phyloP scores from a whole-genome alignment of 2,329 filamentous ascomycete species.

The Venturia pyrina region DNA sequence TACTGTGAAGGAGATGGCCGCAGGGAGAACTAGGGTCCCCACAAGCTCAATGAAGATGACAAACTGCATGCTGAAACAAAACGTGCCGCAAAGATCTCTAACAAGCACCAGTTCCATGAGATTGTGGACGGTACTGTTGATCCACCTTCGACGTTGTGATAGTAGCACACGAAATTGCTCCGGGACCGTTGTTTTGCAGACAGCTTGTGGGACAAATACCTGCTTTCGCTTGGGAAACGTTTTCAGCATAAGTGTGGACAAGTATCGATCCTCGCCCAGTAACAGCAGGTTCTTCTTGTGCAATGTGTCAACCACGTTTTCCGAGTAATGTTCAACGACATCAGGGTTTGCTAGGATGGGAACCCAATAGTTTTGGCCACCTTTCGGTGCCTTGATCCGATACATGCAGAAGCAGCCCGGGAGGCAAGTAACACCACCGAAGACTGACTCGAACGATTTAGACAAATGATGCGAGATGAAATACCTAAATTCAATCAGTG shows the following conservation, averaged over 20 bases:
- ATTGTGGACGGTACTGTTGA: constrained; percentile 98
- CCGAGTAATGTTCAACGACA: constrained; percentile 97
- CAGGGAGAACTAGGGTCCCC: constrained; percentile 87
- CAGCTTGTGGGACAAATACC: constrained; percentile 94
- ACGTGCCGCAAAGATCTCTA: constrained; percentile 91
- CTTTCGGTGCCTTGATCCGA: constrained; percentile 97
- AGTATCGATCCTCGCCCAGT: constrained; percentile 86
- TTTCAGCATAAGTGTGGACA: constrained; percentile 94
- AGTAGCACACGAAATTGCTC: constrained; percentile 86
- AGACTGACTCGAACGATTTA: constrained; percentile 96
- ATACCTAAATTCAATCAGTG: constrained; percentile 41
- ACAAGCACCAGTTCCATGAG: constrained; percentile 95
- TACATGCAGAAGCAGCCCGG: constrained; percentile 99
- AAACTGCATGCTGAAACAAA: constrained; percentile 99
- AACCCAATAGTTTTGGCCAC: constrained; percentile 98
- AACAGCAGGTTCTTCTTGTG: constrained; percentile 95
- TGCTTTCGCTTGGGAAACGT: constrained; percentile 99
- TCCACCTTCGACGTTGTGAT: constrained; percentile 94
- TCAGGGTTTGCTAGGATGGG: constrained; percentile 97
- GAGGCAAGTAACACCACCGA: constrained; percentile 96
- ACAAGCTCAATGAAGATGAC: constrained; percentile 92
- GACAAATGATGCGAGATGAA: constrained; percentile 97
- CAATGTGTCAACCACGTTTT: constrained; percentile 95
- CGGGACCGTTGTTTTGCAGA: constrained; percentile 96
- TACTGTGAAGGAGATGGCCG: constrained; percentile 92